Evolutionary conservation across 768 basidiomycete genomes (phyloP).

Genomic region (Xerocomus spinulosus): DNA sequence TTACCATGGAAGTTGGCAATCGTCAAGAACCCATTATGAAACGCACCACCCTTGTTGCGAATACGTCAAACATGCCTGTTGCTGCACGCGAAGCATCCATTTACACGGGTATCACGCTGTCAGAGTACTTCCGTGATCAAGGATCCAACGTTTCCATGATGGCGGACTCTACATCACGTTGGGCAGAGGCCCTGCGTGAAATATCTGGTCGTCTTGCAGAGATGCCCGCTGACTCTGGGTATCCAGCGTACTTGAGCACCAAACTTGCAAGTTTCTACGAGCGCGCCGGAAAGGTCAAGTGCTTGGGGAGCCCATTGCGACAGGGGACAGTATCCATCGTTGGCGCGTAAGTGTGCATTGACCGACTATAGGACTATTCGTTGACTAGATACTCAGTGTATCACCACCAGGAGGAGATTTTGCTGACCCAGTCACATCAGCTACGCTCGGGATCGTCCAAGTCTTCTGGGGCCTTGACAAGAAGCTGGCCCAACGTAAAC

Average conservation of each 20-base stretch:
- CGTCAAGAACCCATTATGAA: conserved; percentile 99
- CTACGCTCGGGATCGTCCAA: conserved; percentile 97
- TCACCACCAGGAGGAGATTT: conserved; percentile 99
- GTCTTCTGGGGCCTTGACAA: conserved; percentile 99
- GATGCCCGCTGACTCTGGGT: conserved; percentile 99
- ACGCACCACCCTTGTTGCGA: conserved; percentile 96
- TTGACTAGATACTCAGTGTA: conserved; percentile 50
- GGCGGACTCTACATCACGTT: conserved; percentile 98
- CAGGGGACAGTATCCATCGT: conserved; percentile 97
- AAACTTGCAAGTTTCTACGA: conserved; percentile 99
- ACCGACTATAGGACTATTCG: background rate
- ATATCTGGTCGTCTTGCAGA: conserved; percentile 98
- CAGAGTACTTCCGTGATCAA: conserved; percentile 99
- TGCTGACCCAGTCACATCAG: conserved; percentile 96
- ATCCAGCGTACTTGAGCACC: conserved; percentile 94
- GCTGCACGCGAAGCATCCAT: conserved; percentile 99
- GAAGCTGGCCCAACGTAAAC: conserved; percentile 97
- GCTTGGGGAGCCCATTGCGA: conserved; percentile 82
- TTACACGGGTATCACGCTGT: conserved; percentile 98
- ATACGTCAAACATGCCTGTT: conserved; percentile 99
- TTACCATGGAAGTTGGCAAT: conserved; percentile 87
- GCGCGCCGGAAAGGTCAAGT: conserved; percentile 93
- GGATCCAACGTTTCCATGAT: conserved; percentile 98
- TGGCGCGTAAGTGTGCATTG: conserved; percentile 73
- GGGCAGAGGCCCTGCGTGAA: conserved; percentile 99